Conservation (phyloP, 2,329 filamentous ascomycete genomes). For the Alternaria solani region DNA sequence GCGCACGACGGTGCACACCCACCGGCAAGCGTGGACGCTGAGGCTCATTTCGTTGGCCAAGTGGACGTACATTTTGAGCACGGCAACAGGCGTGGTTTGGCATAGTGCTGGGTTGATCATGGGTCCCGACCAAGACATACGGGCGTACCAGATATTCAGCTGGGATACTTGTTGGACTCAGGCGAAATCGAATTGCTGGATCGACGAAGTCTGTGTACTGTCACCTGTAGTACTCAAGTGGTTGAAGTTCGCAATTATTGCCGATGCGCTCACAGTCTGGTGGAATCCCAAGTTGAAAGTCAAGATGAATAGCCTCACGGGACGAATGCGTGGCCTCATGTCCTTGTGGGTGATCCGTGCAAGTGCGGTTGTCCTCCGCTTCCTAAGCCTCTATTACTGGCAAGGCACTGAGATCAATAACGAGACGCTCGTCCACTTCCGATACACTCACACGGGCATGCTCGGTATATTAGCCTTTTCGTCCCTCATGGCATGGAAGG, state of each 20-base stretch:
- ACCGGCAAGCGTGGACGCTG: slow-evolving; percentile 56
- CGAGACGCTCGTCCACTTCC: slow-evolving; percentile 49
- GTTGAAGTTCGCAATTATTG: slow-evolving; percentile 52
- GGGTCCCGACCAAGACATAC: slow-evolving; percentile 16
- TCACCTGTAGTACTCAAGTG: slow-evolving; percentile 26
- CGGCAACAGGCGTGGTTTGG: slow-evolving; percentile 47
- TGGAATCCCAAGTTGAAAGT: slow-evolving; percentile 75
- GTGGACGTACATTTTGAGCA: slow-evolving; percentile 51
- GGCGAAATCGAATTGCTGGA: slow-evolving; percentile 24
- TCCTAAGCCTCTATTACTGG: slow-evolving; percentile 50
- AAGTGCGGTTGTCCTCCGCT: slow-evolving; percentile 65
- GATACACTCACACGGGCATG: slow-evolving; percentile 64
- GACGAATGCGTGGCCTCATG: slow-evolving; percentile 63
- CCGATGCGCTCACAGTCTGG: slow-evolving; percentile 64
- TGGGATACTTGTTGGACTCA: slow-evolving; percentile 34
- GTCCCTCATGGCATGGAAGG: slow-evolving; percentile 53
- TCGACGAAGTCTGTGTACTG: slow-evolving; percentile 41
- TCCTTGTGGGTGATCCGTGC: slow-evolving; percentile 73
- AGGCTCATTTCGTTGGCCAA: slow-evolving; percentile 57
- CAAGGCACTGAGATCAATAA: slow-evolving; percentile 25
- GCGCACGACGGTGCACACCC: slow-evolving; percentile 24
- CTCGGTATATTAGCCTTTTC: slow-evolving; percentile 48
- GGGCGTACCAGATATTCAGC: slow-evolving; percentile 11
- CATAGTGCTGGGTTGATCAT: slow-evolving; percentile 41
- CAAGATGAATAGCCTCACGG: slow-evolving; percentile 65